A percentile compares a stretch with the other conserved stretches of the same genome.
Conservation (phyloP, 2,329 filamentous ascomycete genomes). For the Fusarium sp. region DNA sequence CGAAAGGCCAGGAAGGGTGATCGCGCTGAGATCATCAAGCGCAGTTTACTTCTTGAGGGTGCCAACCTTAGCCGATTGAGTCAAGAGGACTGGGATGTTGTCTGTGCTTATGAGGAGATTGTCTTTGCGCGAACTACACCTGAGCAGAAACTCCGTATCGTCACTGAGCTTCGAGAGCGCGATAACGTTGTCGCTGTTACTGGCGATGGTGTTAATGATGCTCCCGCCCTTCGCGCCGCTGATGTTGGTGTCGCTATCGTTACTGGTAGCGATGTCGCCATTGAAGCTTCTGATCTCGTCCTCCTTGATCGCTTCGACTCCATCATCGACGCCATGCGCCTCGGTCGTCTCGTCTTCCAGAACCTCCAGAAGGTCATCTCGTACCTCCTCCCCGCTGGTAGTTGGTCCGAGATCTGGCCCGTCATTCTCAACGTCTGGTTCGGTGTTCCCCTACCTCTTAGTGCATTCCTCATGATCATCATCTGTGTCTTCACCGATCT, state of each 20-base stretch:
- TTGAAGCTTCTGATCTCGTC: slow-evolving; percentile 71
- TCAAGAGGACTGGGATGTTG: slow-evolving; percentile 54
- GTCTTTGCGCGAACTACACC: slow-evolving; percentile 76
- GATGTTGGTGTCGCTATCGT: slow-evolving; percentile 77
- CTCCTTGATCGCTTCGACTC: slow-evolving; percentile 76
- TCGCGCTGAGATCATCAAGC: slow-evolving; percentile 1
- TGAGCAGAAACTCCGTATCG: slow-evolving; percentile 76
- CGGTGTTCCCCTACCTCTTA: slow-evolving; percentile 60
- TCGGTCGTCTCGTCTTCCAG: slow-evolving; percentile 53
- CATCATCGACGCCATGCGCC: slow-evolving; percentile 71
- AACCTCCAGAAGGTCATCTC: slow-evolving; percentile 54
- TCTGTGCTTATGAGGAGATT: slow-evolving; percentile 64
- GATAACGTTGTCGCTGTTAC: slow-evolving; percentile 74
- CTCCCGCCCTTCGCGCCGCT: slow-evolving; percentile 70
- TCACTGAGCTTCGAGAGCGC: slow-evolving; percentile 69
- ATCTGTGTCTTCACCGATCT: slow-evolving; percentile 66
- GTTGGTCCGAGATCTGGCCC: slow-evolving; percentile 66
- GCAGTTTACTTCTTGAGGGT: slow-evolving; percentile 58
- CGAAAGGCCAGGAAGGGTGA: slow-evolving; percentile 18
- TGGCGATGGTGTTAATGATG: slow-evolving; percentile 77
- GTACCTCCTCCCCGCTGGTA: slow-evolving; percentile 60
- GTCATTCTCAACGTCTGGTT: slow-evolving; percentile 65
- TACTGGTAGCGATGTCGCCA: slow-evolving; percentile 71
- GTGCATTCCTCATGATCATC: slow-evolving; percentile 66
- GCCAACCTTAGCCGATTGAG: slow-evolving; percentile 66